Percentiles rank a stretch among this genome's conserved stretches.
Conservation (phyloP, 2,329 filamentous ascomycete species). For the Colletotrichum destructivum region DNA sequence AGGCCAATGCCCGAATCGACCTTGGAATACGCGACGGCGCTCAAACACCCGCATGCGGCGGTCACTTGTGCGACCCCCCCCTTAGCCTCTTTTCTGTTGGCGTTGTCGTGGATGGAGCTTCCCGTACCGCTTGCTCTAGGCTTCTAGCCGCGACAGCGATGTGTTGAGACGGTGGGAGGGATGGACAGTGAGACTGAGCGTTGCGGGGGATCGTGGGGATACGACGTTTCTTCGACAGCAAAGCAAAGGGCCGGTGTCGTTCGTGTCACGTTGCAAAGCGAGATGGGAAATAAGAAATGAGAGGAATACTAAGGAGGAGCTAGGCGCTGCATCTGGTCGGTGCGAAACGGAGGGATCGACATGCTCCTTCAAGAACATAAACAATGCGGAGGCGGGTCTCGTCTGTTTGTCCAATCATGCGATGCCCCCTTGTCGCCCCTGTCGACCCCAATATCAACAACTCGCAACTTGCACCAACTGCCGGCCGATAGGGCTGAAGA, state of each 20-base stretch:
- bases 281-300: neutral
- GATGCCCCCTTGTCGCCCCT: neutral
- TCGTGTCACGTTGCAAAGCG: neutral
- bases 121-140: constrained; percentile 22
- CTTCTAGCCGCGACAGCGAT: constrained; percentile 15
- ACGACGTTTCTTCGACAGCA: constrained; percentile 5
- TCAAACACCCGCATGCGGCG: constrained; percentile 25
- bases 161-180: neutral
- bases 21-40: constrained; percentile 6
- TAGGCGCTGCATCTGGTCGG: constrained; percentile 4
- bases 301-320: neutral
- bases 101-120: constrained; percentile 17
- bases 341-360: neutral
- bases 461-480: neutral
- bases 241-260: neutral
- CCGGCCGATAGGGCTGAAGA: constrained; percentile 2
- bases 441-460: neutral
- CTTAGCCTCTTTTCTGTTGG: constrained; percentile 6
- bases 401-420: neutral
- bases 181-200: neutral
- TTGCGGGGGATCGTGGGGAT: neutral
- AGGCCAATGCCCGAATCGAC: neutral
- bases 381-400: neutral
- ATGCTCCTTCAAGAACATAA: neutral
- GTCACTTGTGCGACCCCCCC: constrained; percentile 2